These are phyloP conservation scores for Blepharisma japonicum DNA, from an alignment of 73 alveolate genomes.

Conservation along the genomic window DNA sequence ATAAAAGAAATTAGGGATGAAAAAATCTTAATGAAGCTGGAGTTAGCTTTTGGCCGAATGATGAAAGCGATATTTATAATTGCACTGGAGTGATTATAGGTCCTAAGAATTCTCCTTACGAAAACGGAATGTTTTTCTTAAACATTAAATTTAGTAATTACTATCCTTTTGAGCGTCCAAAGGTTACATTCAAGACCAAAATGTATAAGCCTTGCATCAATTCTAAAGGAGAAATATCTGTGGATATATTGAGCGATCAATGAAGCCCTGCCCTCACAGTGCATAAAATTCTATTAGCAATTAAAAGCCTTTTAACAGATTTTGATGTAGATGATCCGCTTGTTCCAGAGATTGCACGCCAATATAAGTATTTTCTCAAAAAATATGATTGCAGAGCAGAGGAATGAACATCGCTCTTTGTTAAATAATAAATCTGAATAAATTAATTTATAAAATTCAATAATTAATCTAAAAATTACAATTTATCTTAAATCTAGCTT, in stretches of 20 bases:
- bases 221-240: conserved; percentile 48
- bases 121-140: conserved; percentile 50
- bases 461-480: too few relatives aligned
- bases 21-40: too few relatives aligned
- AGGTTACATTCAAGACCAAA: conserved; percentile 42
- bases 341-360: conserved; percentile 83
- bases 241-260: conserved; percentile 72
- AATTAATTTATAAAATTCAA: too few relatives aligned
- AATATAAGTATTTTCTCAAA: conserved; percentile 64
- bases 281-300: conserved; percentile 62
- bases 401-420: conserved; percentile 81
- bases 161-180: conserved; percentile 65
- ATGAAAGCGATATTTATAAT: conserved; percentile 60
- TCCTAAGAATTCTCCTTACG: conserved; percentile 38
- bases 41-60: conserved; percentile 70
- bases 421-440: too few relatives aligned
- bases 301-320: conserved; percentile 68
- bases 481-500: too few relatives aligned
- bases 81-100: conserved; percentile 57
- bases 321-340: conserved; percentile 84
- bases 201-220: not conserved
- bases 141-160: conserved; percentile 39
- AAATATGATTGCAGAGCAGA: conserved; percentile 65
- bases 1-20: too few relatives aligned
- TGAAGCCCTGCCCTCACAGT: conserved; percentile 83